Evolutionary conservation across 2,329 filamentous ascomycete genomes (phyloP).

Genomic region (Stromatinia cepivora): DNA sequence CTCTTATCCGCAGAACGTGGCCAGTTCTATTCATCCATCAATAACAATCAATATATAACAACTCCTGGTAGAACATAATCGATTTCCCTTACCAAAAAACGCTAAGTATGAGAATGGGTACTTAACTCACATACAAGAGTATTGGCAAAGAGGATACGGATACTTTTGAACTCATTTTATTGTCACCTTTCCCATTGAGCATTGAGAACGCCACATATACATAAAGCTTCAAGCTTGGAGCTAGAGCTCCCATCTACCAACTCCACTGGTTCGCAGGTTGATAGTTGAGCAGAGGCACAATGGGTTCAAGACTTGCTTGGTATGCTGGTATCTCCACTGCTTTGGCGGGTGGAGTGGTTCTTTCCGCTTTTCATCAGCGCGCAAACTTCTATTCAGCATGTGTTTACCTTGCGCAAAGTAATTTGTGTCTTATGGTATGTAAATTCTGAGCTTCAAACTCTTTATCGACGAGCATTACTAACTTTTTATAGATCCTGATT

Average conservation of each 20-base stretch:
- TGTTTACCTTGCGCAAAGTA: constrained; percentile 95
- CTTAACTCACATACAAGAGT: not conserved
- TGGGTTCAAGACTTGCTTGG: constrained; percentile 45
- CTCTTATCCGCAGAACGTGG: constrained; percentile 20
- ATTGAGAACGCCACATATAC: constrained; percentile 12
- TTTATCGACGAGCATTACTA: constrained; percentile 19
- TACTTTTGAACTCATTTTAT: not conserved
- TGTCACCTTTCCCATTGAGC: not conserved
- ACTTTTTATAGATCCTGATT: constrained; percentile 70
- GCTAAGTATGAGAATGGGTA: not conserved
- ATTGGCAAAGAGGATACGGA: constrained; percentile 2
- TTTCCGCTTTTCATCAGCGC: constrained; percentile 90
- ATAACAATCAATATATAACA: not conserved
- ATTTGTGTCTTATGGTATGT: constrained; percentile 84
- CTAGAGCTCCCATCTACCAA: constrained; percentile 6
- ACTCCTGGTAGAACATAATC: not conserved
- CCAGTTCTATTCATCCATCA: constrained; percentile 17
- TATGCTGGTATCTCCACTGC: constrained; percentile 68
- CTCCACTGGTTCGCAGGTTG: not conserved
- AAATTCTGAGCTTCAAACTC: not conserved
- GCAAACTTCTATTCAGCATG: constrained; percentile 98
- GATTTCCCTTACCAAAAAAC: not conserved
- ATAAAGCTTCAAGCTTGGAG: not conserved
- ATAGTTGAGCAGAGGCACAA: constrained; percentile 17
- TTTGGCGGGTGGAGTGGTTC: constrained; percentile 78